A percentile compares a stretch with the other conserved stretches of the same genome.
These are phyloP conservation scores for Beta macrorhiza DNA, from an alignment of 179 eudicot genomes.

Conservation along the genomic window DNA sequence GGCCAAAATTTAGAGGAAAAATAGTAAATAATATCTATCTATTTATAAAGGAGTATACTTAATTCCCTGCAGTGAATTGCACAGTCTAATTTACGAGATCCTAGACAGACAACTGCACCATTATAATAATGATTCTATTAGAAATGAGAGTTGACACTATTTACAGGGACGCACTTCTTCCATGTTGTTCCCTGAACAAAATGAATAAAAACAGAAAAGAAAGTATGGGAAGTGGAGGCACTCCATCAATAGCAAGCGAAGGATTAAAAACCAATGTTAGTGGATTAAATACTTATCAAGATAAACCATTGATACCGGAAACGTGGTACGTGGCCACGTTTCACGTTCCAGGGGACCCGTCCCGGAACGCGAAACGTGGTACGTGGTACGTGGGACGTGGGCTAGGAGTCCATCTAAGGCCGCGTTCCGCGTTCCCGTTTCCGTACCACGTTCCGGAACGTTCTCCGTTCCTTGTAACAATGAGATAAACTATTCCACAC, in stretches of 20 bases:
- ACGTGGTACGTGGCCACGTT: too few relatives aligned
- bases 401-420: too few relatives aligned
- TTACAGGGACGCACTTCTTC: background rate
- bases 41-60: background rate
- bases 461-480: too few relatives aligned
- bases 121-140: background rate
- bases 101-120: background rate
- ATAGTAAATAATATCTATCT: too few relatives aligned
- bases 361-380: too few relatives aligned
- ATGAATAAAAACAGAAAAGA: background rate
- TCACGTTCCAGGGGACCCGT: too few relatives aligned
- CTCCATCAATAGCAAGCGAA: background rate
- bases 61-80: background rate
- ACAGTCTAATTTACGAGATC: background rate
- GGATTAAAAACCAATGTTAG: background rate
- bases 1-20: too few relatives aligned
- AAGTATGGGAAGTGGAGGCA: background rate
- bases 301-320: background rate
- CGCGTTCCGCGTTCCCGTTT: too few relatives aligned
- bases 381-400: too few relatives aligned
- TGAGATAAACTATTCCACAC: background rate
- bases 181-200: background rate
- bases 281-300: background rate
- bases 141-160: background rate
- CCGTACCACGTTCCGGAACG: too few relatives aligned